Percentiles rank a stretch among this genome's conserved stretches.
Evolutionary conservation across 1,139 yeast genomes (phyloP).

Genomic region (Hyphopichia khmerensis): DNA sequence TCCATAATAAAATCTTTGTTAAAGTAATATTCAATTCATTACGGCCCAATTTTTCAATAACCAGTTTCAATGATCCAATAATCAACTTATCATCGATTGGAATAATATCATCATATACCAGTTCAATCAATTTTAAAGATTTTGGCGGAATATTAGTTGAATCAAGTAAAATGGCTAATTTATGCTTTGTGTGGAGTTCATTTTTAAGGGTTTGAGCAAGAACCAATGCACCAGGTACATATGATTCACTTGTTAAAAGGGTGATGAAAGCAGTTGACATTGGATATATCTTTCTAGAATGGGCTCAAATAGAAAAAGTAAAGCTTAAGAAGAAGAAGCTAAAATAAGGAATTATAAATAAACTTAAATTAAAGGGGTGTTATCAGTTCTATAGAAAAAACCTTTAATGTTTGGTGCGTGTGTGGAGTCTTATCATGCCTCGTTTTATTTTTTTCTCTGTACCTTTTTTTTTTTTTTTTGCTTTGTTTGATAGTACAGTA

Average conservation of each 20-base stretch:
- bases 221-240: constrained; percentile 32
- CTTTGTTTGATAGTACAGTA: neutral
- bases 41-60: constrained; percentile 22
- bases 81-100: constrained; percentile 21
- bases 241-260: constrained; percentile 27
- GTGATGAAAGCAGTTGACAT: constrained; percentile 23
- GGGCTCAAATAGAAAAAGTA: too few species aligned
- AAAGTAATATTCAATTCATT: constrained; percentile 28
- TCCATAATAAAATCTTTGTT: constrained; percentile 29
- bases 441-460: neutral
- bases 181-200: constrained; percentile 17
- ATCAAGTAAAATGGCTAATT: constrained; percentile 23
- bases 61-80: constrained; percentile 18
- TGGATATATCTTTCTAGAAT: too few species aligned
- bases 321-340: too few species aligned
- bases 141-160: constrained; percentile 14
- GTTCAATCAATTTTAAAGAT: constrained; percentile 15
- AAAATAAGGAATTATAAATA: too few species aligned
- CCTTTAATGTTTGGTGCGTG: neutral
- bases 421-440: neutral
- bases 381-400: too few species aligned
- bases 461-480: neutral
- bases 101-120: constrained; percentile 24
- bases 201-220: constrained; percentile 22
- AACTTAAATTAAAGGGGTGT: neutral